Base-by-base conservation (phyloP, 306 rosid genomes). In the Clitoria ternatea region DNA sequence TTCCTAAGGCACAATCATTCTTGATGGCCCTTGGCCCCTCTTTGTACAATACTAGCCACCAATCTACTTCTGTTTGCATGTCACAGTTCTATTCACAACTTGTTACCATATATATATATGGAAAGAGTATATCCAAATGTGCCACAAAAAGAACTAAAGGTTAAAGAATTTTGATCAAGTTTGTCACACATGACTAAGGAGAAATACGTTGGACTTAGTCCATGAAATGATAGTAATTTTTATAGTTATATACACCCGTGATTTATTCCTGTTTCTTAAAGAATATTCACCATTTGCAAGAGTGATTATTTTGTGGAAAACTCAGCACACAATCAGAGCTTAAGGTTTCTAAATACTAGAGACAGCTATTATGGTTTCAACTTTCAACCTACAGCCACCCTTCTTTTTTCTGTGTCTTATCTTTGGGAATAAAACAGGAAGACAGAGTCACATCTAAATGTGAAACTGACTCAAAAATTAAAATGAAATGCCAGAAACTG, bases 341-440 rank as follows among this genome's bases (percentile, higher is more conserved):
- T 27, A 45, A 64, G 76, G 70, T 44, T 61, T 53, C 24, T 43
- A 44, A 32, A 56, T 45, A 63, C 68, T 43, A 19, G 15, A 20
- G 48, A 71, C 66, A 52, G 43, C 23, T 18, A 72, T 73, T 44
- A 66, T 62, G 49, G 54, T 33, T 52, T 29, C 63, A 72, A 61
- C 76, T 24, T 61, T 66, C 74, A 66, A 50, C 79, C 54, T 61
- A 66, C 74, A 66, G 42, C 79, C 54, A 49, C 70, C 74, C 39
- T n/a, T 68, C 7, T 14, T 22, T 52, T 52, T 14, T 50, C 13
- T 40, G 37, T 68, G 62, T 39, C 71, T 39, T 59, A 23, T 60
- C 72, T 7, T 19, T 18, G 26, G 13, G 39, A 35, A 33, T 26
- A 33, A 20, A 57, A 63, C 70, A 70, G 70, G 12, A 63, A 72